Evolutionary conservation across 108 stramenopile species (phyloP).

Genomic region (Skeletonema grethae): DNA sequence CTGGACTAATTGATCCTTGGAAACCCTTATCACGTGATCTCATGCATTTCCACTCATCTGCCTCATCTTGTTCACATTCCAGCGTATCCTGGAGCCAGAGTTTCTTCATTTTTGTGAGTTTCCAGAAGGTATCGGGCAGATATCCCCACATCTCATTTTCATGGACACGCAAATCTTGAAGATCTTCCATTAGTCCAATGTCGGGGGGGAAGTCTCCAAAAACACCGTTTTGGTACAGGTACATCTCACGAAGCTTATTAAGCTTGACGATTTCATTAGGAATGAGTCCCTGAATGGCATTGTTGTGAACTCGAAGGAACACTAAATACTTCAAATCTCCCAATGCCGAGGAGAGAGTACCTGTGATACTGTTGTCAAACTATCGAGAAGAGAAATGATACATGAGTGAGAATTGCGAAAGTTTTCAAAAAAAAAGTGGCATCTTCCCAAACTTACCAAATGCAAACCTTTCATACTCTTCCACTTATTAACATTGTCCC

Average conservation of each 20-base stretch:
- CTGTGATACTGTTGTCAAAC: constrained; percentile 45
- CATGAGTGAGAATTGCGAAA: background rate
- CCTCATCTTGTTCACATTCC: constrained; percentile 12
- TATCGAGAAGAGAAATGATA: background rate
- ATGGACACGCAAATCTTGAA: constrained; percentile 21
- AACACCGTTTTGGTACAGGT: constrained; percentile 31
- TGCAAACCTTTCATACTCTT: constrained; percentile 43
- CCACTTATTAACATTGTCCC: constrained; percentile 21
- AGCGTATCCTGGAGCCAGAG: constrained; percentile 40
- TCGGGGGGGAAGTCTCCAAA: constrained; percentile 46
- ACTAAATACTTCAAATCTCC: constrained; percentile 47
- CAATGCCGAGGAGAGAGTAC: constrained; percentile 15
- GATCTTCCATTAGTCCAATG: constrained; percentile 43
- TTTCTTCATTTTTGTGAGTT: constrained; percentile 22
- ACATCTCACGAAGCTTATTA: constrained; percentile 27
- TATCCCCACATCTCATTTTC: constrained; percentile 28
- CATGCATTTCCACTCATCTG: constrained; percentile 14
- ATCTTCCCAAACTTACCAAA: constrained; percentile 5
- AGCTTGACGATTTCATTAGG: constrained; percentile 46
- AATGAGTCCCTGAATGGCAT: constrained; percentile 42
- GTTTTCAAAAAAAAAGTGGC: background rate
- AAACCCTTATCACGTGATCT: constrained; percentile 21
- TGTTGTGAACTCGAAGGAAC: constrained; percentile 37
- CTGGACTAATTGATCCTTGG: constrained; percentile 40
- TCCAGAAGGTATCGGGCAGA: constrained; percentile 29